A percentile compares a stretch with the other conserved stretches of the same genome.
phyloP scores from a whole-genome alignment of 176 grass and related monocot species.

The Oryza meridionalis region DNA sequence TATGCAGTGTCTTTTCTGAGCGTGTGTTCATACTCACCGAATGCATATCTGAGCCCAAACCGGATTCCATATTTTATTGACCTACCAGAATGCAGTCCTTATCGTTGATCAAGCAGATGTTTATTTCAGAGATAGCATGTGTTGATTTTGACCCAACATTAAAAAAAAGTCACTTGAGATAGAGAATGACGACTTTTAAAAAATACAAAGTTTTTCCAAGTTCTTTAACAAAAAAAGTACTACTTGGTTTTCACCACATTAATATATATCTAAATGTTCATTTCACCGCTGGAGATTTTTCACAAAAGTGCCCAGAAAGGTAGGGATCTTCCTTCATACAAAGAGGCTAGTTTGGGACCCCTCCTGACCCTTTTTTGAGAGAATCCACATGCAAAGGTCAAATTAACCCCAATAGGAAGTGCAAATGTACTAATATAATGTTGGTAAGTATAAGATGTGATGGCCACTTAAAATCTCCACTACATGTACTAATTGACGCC shows the following conservation, averaged over 20 bases:
- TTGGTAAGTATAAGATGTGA: background rate
- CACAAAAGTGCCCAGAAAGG: background rate
- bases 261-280: background rate
- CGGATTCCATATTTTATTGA: background rate
- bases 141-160: conserved; percentile 19
- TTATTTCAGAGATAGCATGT: background rate
- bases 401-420: background rate
- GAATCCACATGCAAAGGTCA: background rate
- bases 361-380: background rate
- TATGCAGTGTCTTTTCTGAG: background rate
- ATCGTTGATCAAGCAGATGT: background rate
- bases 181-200: background rate
- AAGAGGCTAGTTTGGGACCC: background rate
- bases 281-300: conserved; percentile 2
- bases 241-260: background rate
- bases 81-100: background rate
- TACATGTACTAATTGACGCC: background rate
- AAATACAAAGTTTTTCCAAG: background rate
- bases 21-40: background rate
- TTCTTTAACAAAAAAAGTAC: background rate
- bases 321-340: background rate
- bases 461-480: background rate
- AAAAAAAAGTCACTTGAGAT: background rate
- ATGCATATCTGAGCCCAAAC: background rate
- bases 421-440: background rate